Evolutionary conservation across 1,284 basidiomycete species (phyloP).

Genomic region (Farysia itapuensis): DNA sequence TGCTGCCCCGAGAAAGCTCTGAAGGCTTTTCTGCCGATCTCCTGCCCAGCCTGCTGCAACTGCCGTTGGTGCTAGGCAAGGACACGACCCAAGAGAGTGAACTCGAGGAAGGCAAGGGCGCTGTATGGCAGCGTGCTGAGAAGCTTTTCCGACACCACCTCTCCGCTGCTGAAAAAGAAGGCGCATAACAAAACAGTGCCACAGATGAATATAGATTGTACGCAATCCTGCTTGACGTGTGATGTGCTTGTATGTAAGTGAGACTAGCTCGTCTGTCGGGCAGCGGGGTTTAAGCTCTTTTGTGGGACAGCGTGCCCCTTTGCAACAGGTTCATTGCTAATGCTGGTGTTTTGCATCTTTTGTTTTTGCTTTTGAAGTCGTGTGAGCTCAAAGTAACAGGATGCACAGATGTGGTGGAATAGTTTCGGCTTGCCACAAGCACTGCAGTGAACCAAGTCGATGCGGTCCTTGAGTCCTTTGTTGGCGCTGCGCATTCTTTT

Average conservation of each 20-base stretch:
- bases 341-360: neutral
- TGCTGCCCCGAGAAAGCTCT: constrained; percentile 91
- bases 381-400: constrained; percentile 78
- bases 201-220: too few species aligned
- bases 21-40: constrained; percentile 93
- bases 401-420: constrained; percentile 75
- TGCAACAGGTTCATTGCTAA: too few species aligned
- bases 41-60: constrained; percentile 69
- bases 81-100: constrained; percentile 27
- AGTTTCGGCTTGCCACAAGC: constrained; percentile 13
- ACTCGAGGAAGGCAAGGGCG: constrained; percentile 53
- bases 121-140: constrained; percentile 88
- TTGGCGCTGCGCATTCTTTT: constrained; percentile 94
- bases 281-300: too few species aligned
- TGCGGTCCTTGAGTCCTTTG: constrained; percentile 92
- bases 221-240: too few species aligned
- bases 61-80: constrained; percentile 45
- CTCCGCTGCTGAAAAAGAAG: constrained; percentile 21
- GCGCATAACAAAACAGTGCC: too few species aligned
- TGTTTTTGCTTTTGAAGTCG: neutral
- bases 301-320: too few species aligned
- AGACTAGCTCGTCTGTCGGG: too few species aligned
- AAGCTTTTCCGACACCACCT: constrained; percentile 80
- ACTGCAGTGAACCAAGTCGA: constrained; percentile 65
- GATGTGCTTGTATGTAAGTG: too few species aligned